Base-by-base conservation (phyloP, 1,284 basidiomycete genomes). In the Ustilago loliicola region DNA sequence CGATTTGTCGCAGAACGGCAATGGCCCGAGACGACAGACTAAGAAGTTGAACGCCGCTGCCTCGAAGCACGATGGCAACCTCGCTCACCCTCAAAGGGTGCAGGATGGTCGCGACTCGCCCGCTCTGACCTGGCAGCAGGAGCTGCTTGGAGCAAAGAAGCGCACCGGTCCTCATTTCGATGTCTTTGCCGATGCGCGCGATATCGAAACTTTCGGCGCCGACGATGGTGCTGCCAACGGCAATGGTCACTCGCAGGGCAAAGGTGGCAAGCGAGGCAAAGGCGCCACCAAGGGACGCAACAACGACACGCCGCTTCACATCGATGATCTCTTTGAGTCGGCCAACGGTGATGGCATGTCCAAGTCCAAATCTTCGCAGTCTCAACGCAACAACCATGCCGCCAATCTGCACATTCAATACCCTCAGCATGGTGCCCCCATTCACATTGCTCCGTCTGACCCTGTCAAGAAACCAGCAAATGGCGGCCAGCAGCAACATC, bases 91-190 rank as follows among this genome's bases (percentile, higher is more conserved):
- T 34, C 71, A 77, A 54, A 65, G 66, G 51, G 64, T 74, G n/a
- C 68, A 80, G 53, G 64, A 65, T 21, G 69, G 70, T 8, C 64
- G 61, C 23, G 77, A 70, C 42, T 76, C 77, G 23, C 68, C 72
- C n/a, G 70, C 72, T 19, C 32, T 81, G 48, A 82, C 79, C 30
- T 82, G 80, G 80, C 80, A 82, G 63, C 80, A 82, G 40, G 79
- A 79, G 61, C 67, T 81, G 10, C 51, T 82, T 13, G 72, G 66
- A 21, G 66, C 61, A 54, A 73, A 81, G 65, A 79, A 77, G 65
- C 72, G 71, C 32, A 51, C 51, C 9, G 80, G 80, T 3, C 78
- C 79, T 50, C 72, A 77, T 27, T 81, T 67, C 56, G 80, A 81
- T 42, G 77, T 81, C 61, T 82, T 82, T 66, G 80, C 80, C 19